Base-by-base conservation (phyloP, 2,329 filamentous ascomycete species). In the Epichloe typhina region DNA sequence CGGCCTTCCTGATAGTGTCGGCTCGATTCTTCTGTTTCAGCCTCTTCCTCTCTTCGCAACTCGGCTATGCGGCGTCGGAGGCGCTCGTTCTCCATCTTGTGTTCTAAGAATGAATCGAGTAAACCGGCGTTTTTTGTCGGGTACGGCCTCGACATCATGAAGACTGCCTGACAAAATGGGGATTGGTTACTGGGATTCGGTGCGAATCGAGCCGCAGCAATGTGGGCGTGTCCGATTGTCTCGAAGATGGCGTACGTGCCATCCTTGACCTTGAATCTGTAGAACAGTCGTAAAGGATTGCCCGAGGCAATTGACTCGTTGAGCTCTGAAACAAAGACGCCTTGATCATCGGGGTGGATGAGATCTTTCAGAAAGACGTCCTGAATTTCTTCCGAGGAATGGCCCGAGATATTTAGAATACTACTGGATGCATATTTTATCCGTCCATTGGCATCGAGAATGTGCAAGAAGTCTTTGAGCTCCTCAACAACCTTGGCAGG, bases 41-140 rank as follows among this genome's bases (percentile, higher is more conserved):
- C 86, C 51, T 84, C 81, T 65, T 96, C 91, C 66, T 96, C 91
- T 54, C 79, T 77, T 58, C 86, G 87, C 50, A 96, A 72, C 67
- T 94, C 88, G 17, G 84, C 82, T 54, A 97, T 95, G 42, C 88
- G 82, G 59, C 88, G 85, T 60, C 81, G 82, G 46, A 97, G 69
- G 4, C 90, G 80, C 69, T 95, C 89, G 61, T 96, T 95, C 66
- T 96, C 91, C 50, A 95, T 91, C 68, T 96, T 96, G 70, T 96
- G 90, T 65, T 97, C 91, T 31, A 97, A 74, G 61, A 96, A 96
- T 0, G 89, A 94, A 68, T 97, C 90, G 19, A 96, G 74, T 11
- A 96, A 74, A 3, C 79, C 80, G 1, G 88, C 84, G 62, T 91
- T 95, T 68, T 86, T 90, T 33, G 86, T 94, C 5, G 88, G 89